phyloP scores from a whole-genome alignment of 805 yeast species.

The Teunomyces cretensis region DNA sequence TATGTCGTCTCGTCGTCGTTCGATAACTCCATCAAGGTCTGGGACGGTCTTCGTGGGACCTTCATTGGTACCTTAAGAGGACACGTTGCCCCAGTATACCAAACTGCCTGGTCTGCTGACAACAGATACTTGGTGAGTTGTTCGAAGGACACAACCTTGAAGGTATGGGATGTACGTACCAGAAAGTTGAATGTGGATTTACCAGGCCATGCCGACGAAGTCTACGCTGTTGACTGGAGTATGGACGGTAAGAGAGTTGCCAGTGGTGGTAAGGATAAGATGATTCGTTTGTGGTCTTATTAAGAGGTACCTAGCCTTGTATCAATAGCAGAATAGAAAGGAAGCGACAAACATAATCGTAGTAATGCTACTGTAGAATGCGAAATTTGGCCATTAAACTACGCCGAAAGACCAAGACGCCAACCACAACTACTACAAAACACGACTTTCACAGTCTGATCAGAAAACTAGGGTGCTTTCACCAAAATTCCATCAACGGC shows the following conservation, averaged over 20 bases:
- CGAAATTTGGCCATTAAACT: too few relatives aligned
- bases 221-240: constrained; percentile 97
- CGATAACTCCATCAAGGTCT: constrained; percentile 90
- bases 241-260: constrained; percentile 90
- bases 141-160: constrained; percentile 93
- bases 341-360: not conserved
- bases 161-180: constrained; percentile 93
- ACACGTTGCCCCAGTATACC: constrained; percentile 97
- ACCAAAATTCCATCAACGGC: too few relatives aligned
- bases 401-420: too few relatives aligned
- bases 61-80: constrained; percentile 90
- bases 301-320: constrained; percentile 20
- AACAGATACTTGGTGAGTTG: constrained; percentile 87
- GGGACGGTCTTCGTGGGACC: constrained; percentile 95
- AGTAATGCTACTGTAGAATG: too few relatives aligned
- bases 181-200: constrained; percentile 81
- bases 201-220: constrained; percentile 96
- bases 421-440: too few relatives aligned
- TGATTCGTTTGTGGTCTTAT: constrained; percentile 92
- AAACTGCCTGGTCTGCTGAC: constrained; percentile 97
- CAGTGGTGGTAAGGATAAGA: constrained; percentile 97
- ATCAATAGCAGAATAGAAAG: not conserved
- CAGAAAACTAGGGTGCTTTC: too few relatives aligned
- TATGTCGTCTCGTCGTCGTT: constrained; percentile 88
- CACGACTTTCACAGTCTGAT: too few relatives aligned